Base-by-base conservation (phyloP, 306 rosid genomes). In the Neltuma alba region DNA sequence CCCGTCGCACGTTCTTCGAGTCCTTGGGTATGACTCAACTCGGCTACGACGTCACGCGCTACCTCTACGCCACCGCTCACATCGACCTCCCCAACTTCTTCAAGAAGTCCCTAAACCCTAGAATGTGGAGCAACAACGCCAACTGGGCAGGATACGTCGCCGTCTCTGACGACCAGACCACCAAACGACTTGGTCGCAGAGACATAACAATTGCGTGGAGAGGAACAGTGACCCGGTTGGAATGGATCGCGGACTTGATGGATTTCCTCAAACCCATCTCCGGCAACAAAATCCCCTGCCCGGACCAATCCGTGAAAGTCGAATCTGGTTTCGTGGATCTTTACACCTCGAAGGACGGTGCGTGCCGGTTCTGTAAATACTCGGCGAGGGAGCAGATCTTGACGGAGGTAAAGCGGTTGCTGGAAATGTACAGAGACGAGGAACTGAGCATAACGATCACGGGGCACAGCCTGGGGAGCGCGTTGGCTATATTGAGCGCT, bases 121-220 rank as follows among this genome's bases (percentile, higher is more conserved):
- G 84, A 60, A 90, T 86, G 54, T 94, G 97, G 98, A 83, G 87
- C 89, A 85, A 85, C 66, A 81, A 74, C 83, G 97, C 97, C 1
- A 94, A 94, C 70, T 94, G 98, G 98, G 90, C 90, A 5, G 98
- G 98, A 0, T 94, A 88, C 88, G 83, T 92, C n/a, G 94, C 94
- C 50, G 90, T 93, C 28, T 88, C 97, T 1, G 80, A 85, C 82
- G 89, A 94, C 47, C 86, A 75, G 7, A 73, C 83, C 1, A 71
- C 89, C 2, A 47, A 50, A 9, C 77, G 52, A 0, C 54, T 94
- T 0, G 98, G 97, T 16, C 86, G 97, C 13, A 77, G 98, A 3
- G 98, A 94, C 77, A 86, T 94, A 41, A 66, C 79, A 4, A 62
- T 94, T 2, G 97, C 93, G 0, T 94, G 94, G 94, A 70, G 97